A percentile compares a stretch with the other conserved stretches of the same genome.
phyloP scores from a whole-genome alignment of 2,329 filamentous ascomycete species.

The Colletotrichum horii region DNA sequence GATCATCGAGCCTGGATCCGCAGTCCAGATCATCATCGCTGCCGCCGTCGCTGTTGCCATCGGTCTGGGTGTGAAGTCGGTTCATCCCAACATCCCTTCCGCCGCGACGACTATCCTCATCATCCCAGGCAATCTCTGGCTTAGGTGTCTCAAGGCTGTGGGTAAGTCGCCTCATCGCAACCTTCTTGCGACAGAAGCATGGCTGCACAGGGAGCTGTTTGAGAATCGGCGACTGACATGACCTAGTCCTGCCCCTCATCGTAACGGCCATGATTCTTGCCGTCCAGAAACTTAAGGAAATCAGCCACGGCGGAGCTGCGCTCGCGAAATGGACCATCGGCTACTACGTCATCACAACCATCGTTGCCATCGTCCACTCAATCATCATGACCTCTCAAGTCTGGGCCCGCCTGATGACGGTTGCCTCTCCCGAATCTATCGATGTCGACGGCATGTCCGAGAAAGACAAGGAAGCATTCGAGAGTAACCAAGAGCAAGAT shows the following conservation, averaged over 20 bases:
- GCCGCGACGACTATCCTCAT: slow-evolving; percentile 46
- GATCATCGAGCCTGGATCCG: slow-evolving; percentile 47
- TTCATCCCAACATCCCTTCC: slow-evolving; percentile 46
- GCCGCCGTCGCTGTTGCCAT: slow-evolving; percentile 55
- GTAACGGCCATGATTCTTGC: slow-evolving; percentile 57
- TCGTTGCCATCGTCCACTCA: slow-evolving; percentile 52
- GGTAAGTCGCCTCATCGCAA: slow-evolving; percentile 35
- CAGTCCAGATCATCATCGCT: slow-evolving; percentile 54
- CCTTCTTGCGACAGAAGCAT: background rate
- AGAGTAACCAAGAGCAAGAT: slow-evolving; percentile 35
- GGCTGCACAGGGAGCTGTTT: background rate
- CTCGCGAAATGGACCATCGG: slow-evolving; percentile 54
- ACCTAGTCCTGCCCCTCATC: slow-evolving; percentile 55
- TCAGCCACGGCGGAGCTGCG: slow-evolving; percentile 45
- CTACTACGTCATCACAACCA: slow-evolving; percentile 55
- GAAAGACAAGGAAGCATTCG: slow-evolving; percentile 32
- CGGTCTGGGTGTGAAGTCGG: slow-evolving; percentile 48
- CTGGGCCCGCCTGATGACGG: slow-evolving; percentile 50
- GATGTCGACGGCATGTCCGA: slow-evolving; percentile 29
- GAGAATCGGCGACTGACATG: background rate
- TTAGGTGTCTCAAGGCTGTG: slow-evolving; percentile 52
- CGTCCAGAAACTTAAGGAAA: slow-evolving; percentile 50
- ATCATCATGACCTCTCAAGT: slow-evolving; percentile 51
- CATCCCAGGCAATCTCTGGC: slow-evolving; percentile 55
- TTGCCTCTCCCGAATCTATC: slow-evolving; percentile 37